phyloP scores from a whole-genome alignment of 257 asterid species.

The Plantago ovata region DNA sequence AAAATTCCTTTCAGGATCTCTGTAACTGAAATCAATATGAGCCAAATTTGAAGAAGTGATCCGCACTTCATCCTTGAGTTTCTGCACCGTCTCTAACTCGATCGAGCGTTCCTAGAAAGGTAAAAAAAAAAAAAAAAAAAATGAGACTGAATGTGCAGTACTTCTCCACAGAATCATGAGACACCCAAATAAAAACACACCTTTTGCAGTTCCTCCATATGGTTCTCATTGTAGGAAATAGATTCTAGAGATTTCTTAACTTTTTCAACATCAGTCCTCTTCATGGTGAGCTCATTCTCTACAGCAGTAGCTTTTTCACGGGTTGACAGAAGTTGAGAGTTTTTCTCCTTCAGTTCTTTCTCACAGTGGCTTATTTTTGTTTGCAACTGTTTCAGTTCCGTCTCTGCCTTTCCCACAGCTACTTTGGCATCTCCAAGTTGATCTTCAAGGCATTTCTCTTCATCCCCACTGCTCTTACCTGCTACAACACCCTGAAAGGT shows the following conservation, averaged over 20 bases:
- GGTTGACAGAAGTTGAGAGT: slow-evolving; percentile 47
- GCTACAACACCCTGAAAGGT: slow-evolving; percentile 80
- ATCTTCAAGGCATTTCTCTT: slow-evolving; percentile 98
- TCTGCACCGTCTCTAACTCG: slow-evolving; percentile 74
- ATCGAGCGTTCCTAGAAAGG: slow-evolving; percentile 57
- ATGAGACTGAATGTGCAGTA: slow-evolving; percentile 3
- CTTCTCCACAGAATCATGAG: slow-evolving; percentile 10
- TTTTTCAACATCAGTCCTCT: slow-evolving; percentile 61
- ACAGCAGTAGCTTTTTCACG: slow-evolving; percentile 71
- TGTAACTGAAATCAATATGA: slow-evolving; percentile 70
- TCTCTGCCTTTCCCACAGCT: slow-evolving; percentile 82
- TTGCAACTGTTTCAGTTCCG: slow-evolving; percentile 93
- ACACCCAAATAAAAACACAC: slow-evolving; percentile 29
- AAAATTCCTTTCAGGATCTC: slow-evolving; percentile 70
- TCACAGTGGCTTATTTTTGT: slow-evolving; percentile 77
- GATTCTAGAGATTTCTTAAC: slow-evolving; percentile 64
- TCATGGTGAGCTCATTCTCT: slow-evolving; percentile 61
- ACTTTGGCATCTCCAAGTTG: slow-evolving; percentile 92
- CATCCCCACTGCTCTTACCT: slow-evolving; percentile 92
- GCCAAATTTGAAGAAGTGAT: slow-evolving; percentile 68
- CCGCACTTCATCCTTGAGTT: slow-evolving; percentile 67
- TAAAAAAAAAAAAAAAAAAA: slow-evolving; percentile 23
- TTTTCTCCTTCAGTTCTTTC: slow-evolving; percentile 79
- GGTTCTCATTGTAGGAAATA: slow-evolving; percentile 63
- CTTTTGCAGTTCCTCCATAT: slow-evolving; percentile 84